Percentiles rank a stretch among this genome's conserved stretches.
Conservation (phyloP, 495 filamentous ascomycete genomes). For the Aspergillus egyptiacus region DNA sequence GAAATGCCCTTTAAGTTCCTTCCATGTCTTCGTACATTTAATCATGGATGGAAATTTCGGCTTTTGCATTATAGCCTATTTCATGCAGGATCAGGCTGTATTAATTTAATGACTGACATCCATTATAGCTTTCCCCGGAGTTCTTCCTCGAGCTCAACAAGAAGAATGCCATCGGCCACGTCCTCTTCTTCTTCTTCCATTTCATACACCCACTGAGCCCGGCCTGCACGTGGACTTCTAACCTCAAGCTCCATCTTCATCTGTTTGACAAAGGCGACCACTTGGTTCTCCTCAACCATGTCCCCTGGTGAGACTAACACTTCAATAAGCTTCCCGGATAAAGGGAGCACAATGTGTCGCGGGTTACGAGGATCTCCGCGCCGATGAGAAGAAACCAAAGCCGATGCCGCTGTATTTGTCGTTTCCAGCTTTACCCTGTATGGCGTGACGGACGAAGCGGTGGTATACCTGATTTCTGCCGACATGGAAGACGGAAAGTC, state of each 20-base stretch:
- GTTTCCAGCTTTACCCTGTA: constrained; percentile 43
- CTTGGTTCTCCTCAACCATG: constrained; percentile 44
- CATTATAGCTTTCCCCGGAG: constrained; percentile 29
- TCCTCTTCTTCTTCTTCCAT: constrained; percentile 54
- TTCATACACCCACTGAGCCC: constrained; percentile 50
- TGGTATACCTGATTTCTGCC: constrained; percentile 51
- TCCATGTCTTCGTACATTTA: no score
- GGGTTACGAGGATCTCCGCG: constrained; percentile 47
- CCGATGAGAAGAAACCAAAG: constrained; percentile 44
- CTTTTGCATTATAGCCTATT: no score
- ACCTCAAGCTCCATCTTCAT: constrained; percentile 67
- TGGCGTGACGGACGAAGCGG: constrained; percentile 28
- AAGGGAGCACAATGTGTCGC: constrained; percentile 51
- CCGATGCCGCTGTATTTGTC: constrained; percentile 44
- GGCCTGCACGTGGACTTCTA: constrained; percentile 42
- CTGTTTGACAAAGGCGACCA: constrained; percentile 57
- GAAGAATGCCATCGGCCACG: constrained; percentile 51
- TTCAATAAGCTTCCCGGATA: constrained; percentile 55
- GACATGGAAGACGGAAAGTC: constrained; percentile 51
- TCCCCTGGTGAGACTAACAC: constrained; percentile 51
- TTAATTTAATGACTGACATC: no score
- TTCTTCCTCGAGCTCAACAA: constrained; percentile 46
- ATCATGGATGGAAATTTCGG: no score
- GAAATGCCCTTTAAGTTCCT: no score
- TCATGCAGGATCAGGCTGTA: no score